Evolutionary conservation across 176 grass and related monocot species (phyloP), one percentile per base, ranked within the genome.

Genomic region (Microstegium vimineum): DNA sequence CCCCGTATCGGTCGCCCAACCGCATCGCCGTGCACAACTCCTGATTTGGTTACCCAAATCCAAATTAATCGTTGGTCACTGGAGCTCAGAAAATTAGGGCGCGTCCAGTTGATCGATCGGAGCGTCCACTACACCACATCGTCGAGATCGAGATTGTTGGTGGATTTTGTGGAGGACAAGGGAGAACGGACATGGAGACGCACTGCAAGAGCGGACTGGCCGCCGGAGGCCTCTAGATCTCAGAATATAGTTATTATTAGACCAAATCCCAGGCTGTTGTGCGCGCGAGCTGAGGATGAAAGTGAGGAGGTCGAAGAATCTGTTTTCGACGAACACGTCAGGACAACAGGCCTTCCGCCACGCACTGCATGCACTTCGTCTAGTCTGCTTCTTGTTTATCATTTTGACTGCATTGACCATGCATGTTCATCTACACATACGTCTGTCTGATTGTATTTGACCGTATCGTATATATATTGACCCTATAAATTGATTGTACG

Each of bases 81-180:
- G 38, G 60, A 46, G 74, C 52, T 83, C 76, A 66, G 78, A 81
- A 81, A 69, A 81, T 74, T 43, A 72, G 22, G 23, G 61, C 18
- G 8, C 26, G 3, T 13, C 7, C 11, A 15, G 15, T 49, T 40
- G 43, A 17, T 76, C 42, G 66, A 83, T 73, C 45, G 73, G 66
- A 47, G n/a, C n/a, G n/a, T n/a, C n/a, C n/a, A n/a, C n/a, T n/a
- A n/a, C n/a, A n/a, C n/a, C n/a, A n/a, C n/a, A n/a, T n/a, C n/a
- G n/a, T n/a, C n/a, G 52, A 9, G 22, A 8, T 22, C 18, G 79
- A 77, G 72, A 85, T 85, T 56, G 14, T 8, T 10, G 70, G 80
- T 87, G 47, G 84, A 42, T 76, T 81, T 83, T 74, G 38, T 22
- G 86, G 90, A 88, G 88, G 93, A 95, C 93, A 92, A 92, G 72